Conservation (phyloP, 2,329 filamentous ascomycete species). For the Calycina herbarum region DNA sequence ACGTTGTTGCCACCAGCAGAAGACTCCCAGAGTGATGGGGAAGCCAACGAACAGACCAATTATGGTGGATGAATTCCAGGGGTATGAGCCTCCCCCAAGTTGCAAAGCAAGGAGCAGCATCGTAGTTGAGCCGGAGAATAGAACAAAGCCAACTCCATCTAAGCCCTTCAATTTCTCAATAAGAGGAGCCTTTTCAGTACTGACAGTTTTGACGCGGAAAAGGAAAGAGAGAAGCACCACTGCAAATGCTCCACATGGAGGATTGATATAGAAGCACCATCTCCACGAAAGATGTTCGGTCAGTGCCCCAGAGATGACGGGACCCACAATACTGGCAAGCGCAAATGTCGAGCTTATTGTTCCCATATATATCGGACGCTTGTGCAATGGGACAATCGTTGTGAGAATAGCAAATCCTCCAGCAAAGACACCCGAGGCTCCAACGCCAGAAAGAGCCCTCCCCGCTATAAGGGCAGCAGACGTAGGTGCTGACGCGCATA, state of each 20-base stretch:
- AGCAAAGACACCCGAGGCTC: slow-evolving; percentile 48
- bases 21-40: slow-evolving; percentile 25
- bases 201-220: not conserved
- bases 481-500: slow-evolving; percentile 45
- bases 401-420: slow-evolving; percentile 51
- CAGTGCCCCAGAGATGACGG: slow-evolving; percentile 35
- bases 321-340: slow-evolving; percentile 26
- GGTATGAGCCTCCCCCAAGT: slow-evolving; percentile 26
- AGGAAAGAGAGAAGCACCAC: not conserved
- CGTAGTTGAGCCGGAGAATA: slow-evolving; percentile 33
- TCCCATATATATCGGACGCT: not conserved
- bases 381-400: slow-evolving; percentile 41
- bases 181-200: too few species aligned
- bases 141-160: slow-evolving; percentile 4
- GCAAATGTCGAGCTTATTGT: slow-evolving; percentile 28
- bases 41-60: slow-evolving; percentile 35
- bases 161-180: too few species aligned
- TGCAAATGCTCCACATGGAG: slow-evolving; percentile 43
- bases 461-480: slow-evolving; percentile 47
- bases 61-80: slow-evolving; percentile 33
- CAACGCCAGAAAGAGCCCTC: slow-evolving; percentile 49
- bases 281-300: slow-evolving; percentile 15
- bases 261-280: slow-evolving; percentile 35
- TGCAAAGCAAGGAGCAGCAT: slow-evolving; percentile 31
- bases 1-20: slow-evolving; percentile 11